Evolutionary conservation across 768 basidiomycete species (phyloP), one percentile per base, ranked within the genome.

Genomic region (Tylopilus balloui): DNA sequence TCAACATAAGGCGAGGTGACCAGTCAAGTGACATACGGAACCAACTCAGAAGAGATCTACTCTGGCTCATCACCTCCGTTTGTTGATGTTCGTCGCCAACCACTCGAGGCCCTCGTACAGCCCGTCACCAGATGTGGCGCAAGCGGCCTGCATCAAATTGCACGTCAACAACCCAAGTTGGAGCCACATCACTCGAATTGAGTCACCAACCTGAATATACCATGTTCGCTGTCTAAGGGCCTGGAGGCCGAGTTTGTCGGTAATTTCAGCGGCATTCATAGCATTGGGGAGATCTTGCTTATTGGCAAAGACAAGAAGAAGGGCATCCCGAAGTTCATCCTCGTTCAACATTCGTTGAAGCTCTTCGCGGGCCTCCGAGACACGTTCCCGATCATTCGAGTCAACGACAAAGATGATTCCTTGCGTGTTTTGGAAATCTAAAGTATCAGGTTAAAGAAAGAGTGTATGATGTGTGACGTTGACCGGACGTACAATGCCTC

Each of bases 351-450:
- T 99, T 64, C 96, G 87, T 71, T 98, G 96, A 47, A 99, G 83
- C 73, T 99, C 96, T 76, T 98, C 96, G 54, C 96, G 86, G 50
- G 96, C 96, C 75, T 99, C 96, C 32, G 91, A 87, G 56, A 99
- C 88, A 88, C 96, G 96, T 73, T 99, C 96, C 73, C 96, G 78
- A 76, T 99, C 96, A 72, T 99, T 98, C 45, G 96, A 99, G 70
- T 99, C 96, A 52, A 98, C 94, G 42, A 99, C 96, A 70, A 98
- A 98, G 67, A 99, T 98, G 75, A 99, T 97, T 57, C 95, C 96
- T 75, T 99, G 95, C 24, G 96, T 99, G 79, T 98, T 98, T 75
- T 98, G 95, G 93, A 96, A 99, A 78, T 99, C 96, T 99, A 65
- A 17, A 53, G 44, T 47, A 52, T 23, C 50, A 28, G 34, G 44